Conservation (phyloP, 1,284 basidiomycete genomes). For the Trichosporon sp. region DNA sequence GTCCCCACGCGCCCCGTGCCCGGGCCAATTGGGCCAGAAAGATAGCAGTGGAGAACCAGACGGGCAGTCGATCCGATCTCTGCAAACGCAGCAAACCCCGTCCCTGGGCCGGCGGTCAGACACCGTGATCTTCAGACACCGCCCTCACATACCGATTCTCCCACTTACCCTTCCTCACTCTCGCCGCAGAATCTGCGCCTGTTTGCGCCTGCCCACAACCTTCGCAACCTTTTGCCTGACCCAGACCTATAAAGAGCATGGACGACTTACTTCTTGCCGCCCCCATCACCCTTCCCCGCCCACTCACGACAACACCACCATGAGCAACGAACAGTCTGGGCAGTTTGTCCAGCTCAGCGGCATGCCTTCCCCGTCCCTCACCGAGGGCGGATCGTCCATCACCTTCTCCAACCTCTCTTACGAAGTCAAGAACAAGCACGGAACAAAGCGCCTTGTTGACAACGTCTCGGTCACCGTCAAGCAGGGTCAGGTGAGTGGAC, state of each 20-base stretch:
- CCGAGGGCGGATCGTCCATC: slow-evolving; percentile 1
- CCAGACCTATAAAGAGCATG: background rate
- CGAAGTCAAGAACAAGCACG: slow-evolving; percentile 33
- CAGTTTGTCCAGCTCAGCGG: slow-evolving; percentile 12
- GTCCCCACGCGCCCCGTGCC: background rate
- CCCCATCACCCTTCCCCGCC: background rate
- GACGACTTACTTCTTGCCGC: background rate
- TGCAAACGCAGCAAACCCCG: background rate
- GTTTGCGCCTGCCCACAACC: background rate
- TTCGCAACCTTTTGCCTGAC: background rate
- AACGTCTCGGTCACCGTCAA: slow-evolving; percentile 28
- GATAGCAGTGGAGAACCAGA: background rate
- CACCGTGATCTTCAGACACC: slow-evolving; percentile 11
- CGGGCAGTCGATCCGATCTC: background rate
- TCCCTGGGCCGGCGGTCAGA: slow-evolving; percentile 6
- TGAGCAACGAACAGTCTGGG: background rate
- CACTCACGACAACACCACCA: background rate
- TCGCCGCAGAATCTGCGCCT: background rate
- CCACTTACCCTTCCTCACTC: background rate
- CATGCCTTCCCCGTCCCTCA: slow-evolving; percentile 2
- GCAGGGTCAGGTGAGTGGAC: slow-evolving; percentile 24
- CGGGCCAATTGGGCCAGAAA: background rate
- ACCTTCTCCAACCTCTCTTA: slow-evolving; percentile 28
- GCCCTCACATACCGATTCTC: background rate
- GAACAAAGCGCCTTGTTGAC: slow-evolving; percentile 25